Conservation (phyloP, 2,329 filamentous ascomycete species). For the Aureobasidium sp. region DNA sequence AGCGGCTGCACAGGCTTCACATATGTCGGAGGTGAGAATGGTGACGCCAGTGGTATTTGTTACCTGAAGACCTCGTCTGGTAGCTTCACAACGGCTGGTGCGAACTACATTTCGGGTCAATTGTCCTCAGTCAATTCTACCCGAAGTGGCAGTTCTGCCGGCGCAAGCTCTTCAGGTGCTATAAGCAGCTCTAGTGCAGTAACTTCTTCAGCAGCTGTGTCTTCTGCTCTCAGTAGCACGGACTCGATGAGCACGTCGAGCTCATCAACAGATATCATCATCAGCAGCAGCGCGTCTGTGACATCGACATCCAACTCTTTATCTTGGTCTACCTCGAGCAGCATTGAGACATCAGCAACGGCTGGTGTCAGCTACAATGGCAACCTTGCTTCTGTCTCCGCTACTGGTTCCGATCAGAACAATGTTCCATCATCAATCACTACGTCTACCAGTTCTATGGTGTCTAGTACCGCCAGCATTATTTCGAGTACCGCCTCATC, state of each 20-base stretch:
- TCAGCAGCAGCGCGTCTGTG: too few relatives aligned
- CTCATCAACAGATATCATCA: too few relatives aligned
- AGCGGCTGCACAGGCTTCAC: slow-evolving; percentile 18
- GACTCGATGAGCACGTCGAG: background rate
- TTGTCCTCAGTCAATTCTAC: slow-evolving; percentile 1
- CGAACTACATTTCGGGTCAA: slow-evolving; percentile 14
- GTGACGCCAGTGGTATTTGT: slow-evolving; percentile 14
- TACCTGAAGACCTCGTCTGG: slow-evolving; percentile 17
- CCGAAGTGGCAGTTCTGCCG: background rate
- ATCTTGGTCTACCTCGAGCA: background rate
- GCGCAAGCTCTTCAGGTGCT: background rate
- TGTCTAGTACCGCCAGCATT: background rate
- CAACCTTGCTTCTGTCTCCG: background rate
- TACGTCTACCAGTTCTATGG: background rate
- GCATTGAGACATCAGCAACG: too few relatives aligned
- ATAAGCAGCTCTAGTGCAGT: background rate
- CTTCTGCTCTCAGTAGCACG: background rate
- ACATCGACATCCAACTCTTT: too few relatives aligned
- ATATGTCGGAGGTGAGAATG: slow-evolving; percentile 17
- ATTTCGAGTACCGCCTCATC: background rate
- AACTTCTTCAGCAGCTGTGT: background rate
- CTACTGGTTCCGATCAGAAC: background rate
- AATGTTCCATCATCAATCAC: background rate
- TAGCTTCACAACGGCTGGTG: slow-evolving; percentile 12
- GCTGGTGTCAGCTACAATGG: background rate